Evolutionary conservation across 2,329 filamentous ascomycete genomes (phyloP).

Genomic region (Hypoxylon sp.): DNA sequence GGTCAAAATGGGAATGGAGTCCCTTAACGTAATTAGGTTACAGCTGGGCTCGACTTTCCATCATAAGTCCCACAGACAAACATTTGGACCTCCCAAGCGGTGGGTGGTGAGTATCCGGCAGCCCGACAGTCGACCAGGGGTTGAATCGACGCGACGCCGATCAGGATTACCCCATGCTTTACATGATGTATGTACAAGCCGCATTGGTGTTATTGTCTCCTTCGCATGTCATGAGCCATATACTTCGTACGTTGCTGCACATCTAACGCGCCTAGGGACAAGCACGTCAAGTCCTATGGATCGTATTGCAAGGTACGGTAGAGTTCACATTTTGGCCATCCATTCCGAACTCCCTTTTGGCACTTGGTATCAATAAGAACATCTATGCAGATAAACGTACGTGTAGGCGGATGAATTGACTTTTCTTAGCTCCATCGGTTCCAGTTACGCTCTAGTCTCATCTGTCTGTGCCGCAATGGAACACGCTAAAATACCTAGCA

Average conservation of each 20-base stretch:
- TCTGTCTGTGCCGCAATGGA: not conserved
- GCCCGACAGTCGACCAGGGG: constrained; percentile 36
- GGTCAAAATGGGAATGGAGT: constrained; percentile 47
- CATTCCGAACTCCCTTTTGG: not conserved
- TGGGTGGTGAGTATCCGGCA: constrained; percentile 33
- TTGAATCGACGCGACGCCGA: constrained; percentile 34
- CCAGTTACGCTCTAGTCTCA: not conserved
- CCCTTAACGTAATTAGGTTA: constrained; percentile 51
- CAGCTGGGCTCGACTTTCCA: constrained; percentile 21
- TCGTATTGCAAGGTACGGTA: not conserved
- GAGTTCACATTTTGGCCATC: not conserved
- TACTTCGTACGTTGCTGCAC: constrained; percentile 6
- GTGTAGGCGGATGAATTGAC: constrained; percentile 1
- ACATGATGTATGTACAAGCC: not conserved
- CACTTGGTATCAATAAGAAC: not conserved
- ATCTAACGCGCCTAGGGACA: not conserved
- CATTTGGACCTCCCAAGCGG: constrained; percentile 6
- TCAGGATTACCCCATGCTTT: constrained; percentile 30
- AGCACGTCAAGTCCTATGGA: not conserved
- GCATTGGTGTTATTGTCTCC: not conserved
- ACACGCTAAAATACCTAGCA: not conserved
- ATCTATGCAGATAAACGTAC: not conserved
- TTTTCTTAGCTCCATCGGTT: not conserved
- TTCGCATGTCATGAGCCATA: constrained; percentile 19
- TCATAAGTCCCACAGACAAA: constrained; percentile 27